Evolutionary conservation across 1,284 basidiomycete species (phyloP).

Genomic region (Sparassis latifolia): DNA sequence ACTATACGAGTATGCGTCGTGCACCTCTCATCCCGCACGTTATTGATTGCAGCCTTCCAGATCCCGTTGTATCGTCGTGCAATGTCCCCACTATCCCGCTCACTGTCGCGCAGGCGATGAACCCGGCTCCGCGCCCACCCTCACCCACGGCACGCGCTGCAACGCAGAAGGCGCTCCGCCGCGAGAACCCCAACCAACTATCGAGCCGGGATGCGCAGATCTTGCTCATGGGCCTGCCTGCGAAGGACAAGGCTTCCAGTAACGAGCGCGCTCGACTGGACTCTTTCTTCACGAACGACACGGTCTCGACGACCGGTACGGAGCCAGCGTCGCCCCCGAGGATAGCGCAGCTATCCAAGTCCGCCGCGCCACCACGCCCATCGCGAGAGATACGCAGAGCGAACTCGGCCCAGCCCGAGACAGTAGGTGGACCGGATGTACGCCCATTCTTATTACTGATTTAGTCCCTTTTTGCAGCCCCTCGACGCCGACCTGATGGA

Average conservation of each 20-base stretch:
- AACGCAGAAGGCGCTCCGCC: slow-evolving; percentile 81
- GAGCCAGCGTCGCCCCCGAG: slow-evolving; percentile 9
- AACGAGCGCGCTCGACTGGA: slow-evolving; percentile 42
- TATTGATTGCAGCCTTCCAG: slow-evolving; percentile 31
- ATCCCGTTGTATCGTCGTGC: slow-evolving; percentile 92
- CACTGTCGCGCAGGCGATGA: slow-evolving; percentile 92
- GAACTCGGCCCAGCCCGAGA: slow-evolving; percentile 26
- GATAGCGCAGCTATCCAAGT: not conserved
- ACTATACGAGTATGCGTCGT: slow-evolving; percentile 69
- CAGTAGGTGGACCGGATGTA: slow-evolving; percentile 30
- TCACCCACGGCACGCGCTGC: slow-evolving; percentile 85
- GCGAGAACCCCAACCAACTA: slow-evolving; percentile 87
- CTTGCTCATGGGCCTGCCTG: slow-evolving; percentile 65
- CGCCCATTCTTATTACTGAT: not conserved
- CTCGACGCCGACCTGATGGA: slow-evolving; percentile 57
- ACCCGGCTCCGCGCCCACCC: slow-evolving; percentile 90
- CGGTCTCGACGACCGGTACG: slow-evolving; percentile 20
- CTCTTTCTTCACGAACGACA: slow-evolving; percentile 48
- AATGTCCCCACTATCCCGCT: slow-evolving; percentile 97
- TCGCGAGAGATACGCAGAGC: slow-evolving; percentile 51
- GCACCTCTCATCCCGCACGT: slow-evolving; percentile 1
- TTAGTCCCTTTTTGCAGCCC: slow-evolving; percentile 19
- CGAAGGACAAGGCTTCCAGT: slow-evolving; percentile 27
- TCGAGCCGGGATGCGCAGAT: slow-evolving; percentile 82
- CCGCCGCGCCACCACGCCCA: slow-evolving; percentile 46